Conservation (phyloP, 2,329 filamentous ascomycete species). For the Albophoma yamanashiensis region DNA sequence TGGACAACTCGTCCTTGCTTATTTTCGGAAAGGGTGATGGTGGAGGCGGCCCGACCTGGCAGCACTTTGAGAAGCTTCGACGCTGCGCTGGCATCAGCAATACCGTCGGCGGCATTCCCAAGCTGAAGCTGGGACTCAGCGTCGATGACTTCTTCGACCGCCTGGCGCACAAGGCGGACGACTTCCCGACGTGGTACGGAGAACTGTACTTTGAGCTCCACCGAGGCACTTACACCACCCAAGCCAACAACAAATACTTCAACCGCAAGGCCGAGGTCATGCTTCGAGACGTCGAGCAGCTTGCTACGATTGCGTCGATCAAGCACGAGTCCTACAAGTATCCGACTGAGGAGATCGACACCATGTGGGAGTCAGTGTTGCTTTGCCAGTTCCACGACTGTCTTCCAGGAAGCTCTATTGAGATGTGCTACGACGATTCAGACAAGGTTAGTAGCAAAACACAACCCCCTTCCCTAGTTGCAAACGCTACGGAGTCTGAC, state of each 20-base stretch:
- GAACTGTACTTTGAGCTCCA: constrained; percentile 98
- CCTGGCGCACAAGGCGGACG: constrained; percentile 66
- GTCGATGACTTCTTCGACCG: constrained; percentile 92
- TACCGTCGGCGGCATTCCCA: constrained; percentile 66
- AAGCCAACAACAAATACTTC: constrained; percentile 93
- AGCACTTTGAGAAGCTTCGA: constrained; percentile 89
- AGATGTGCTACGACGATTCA: constrained; percentile 97
- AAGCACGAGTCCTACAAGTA: constrained; percentile 68
- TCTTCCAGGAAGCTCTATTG: constrained; percentile 85
- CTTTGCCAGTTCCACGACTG: constrained; percentile 98
- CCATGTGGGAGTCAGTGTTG: constrained; percentile 88
- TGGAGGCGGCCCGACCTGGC: constrained; percentile 86
- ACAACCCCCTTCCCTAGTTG: no score
- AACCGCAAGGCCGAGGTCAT: constrained; percentile 80
- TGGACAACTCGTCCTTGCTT: constrained; percentile 80
- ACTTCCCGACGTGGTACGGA: constrained; percentile 92
- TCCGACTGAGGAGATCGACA: constrained; percentile 85
- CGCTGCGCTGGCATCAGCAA: constrained; percentile 88
- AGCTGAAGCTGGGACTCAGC: constrained; percentile 77
- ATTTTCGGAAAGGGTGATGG: constrained; percentile 97
- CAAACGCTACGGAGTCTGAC: no score
- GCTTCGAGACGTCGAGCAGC: constrained; percentile 76
- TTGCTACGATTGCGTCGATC: constrained; percentile 78
- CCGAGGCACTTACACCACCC: constrained; percentile 92
- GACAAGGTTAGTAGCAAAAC: no score